phyloP scores from a whole-genome alignment of 768 basidiomycete species.

The Sistotremastrum suecicum region DNA sequence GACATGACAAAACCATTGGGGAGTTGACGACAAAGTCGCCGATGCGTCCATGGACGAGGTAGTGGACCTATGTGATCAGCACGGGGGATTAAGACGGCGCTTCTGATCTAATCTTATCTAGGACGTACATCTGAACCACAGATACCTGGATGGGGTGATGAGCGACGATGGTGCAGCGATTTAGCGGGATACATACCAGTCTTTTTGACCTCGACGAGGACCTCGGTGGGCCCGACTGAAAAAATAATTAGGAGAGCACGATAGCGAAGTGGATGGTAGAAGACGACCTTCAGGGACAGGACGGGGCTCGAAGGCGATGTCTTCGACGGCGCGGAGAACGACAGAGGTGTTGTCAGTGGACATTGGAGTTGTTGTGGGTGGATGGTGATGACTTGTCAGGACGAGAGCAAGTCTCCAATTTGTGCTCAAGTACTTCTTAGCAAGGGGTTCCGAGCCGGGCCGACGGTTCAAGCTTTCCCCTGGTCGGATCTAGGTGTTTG shows the following conservation, averaged over 20 bases:
- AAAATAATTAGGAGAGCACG: slow-evolving; percentile 4
- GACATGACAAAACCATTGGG: slow-evolving; percentile 46
- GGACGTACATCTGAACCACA: slow-evolving; percentile 72
- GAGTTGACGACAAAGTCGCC: slow-evolving; percentile 66
- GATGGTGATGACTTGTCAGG: slow-evolving; percentile 1
- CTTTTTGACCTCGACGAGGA: slow-evolving; percentile 83
- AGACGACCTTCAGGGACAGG: slow-evolving; percentile 58
- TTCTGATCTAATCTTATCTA: not conserved
- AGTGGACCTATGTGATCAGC: slow-evolving; percentile 44
- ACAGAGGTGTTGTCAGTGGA: slow-evolving; percentile 74
- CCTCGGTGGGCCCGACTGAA: slow-evolving; percentile 57
- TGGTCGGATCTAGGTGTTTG: not conserved
- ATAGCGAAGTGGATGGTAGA: not conserved
- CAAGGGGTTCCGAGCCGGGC: no score
- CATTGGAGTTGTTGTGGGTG: slow-evolving; percentile 13
- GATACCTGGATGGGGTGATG: slow-evolving; percentile 40
- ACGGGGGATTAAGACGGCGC: not conserved
- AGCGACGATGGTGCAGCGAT: slow-evolving; percentile 1
- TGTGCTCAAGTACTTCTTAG: no score
- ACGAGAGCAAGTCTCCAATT: slow-evolving; percentile 2
- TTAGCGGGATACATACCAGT: slow-evolving; percentile 42
- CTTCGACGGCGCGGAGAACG: slow-evolving; percentile 54
- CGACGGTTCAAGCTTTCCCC: no score
- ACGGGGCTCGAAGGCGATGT: slow-evolving; percentile 57
- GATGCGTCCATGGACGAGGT: slow-evolving; percentile 63